Evolutionary conservation across 2,329 filamentous ascomycete species (phyloP).

Genomic region (Nannizzia gypsea): DNA sequence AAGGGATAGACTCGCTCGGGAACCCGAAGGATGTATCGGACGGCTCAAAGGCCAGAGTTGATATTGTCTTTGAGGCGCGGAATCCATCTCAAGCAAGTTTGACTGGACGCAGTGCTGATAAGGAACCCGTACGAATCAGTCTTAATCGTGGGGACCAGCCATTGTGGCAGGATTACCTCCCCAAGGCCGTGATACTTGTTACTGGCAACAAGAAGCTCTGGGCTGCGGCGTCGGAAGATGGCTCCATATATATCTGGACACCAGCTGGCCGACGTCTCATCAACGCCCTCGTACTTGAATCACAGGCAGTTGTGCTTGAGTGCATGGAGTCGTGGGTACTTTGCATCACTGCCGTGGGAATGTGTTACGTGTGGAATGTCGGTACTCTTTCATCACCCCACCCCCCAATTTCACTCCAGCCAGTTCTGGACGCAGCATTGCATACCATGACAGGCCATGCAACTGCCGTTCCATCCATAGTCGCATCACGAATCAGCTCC

Average conservation of each 20-base stretch:
- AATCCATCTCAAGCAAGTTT: slow-evolving; percentile 57
- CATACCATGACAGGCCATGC: slow-evolving; percentile 68
- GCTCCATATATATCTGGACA: slow-evolving; percentile 80
- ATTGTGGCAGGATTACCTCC: slow-evolving; percentile 90
- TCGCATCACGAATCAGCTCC: slow-evolving; percentile 82
- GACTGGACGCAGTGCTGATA: slow-evolving; percentile 49
- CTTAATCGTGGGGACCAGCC: slow-evolving; percentile 68
- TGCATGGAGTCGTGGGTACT: slow-evolving; percentile 81
- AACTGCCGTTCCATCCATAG: slow-evolving; percentile 69
- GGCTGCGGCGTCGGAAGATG: slow-evolving; percentile 88
- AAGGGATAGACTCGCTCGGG: slow-evolving; percentile 55
- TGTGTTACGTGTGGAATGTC: slow-evolving; percentile 90
- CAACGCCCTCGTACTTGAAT: slow-evolving; percentile 75
- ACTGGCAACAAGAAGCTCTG: slow-evolving; percentile 87
- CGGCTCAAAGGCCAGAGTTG: slow-evolving; percentile 46
- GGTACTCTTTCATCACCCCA: slow-evolving; percentile 72
- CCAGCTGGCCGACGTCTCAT: slow-evolving; percentile 77
- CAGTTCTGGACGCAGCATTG: slow-evolving; percentile 75
- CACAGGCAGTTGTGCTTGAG: slow-evolving; percentile 88
- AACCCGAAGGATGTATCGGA: slow-evolving; percentile 34
- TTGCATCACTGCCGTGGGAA: slow-evolving; percentile 75
- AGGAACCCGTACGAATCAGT: slow-evolving; percentile 74
- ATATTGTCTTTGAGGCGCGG: slow-evolving; percentile 73
- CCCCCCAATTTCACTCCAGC: slow-evolving; percentile 77
- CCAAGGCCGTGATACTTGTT: slow-evolving; percentile 72